Evolutionary conservation across 768 basidiomycete species (phyloP), one percentile per base, ranked within the genome.

Genomic region (Agaricus sinodeliciosus): DNA sequence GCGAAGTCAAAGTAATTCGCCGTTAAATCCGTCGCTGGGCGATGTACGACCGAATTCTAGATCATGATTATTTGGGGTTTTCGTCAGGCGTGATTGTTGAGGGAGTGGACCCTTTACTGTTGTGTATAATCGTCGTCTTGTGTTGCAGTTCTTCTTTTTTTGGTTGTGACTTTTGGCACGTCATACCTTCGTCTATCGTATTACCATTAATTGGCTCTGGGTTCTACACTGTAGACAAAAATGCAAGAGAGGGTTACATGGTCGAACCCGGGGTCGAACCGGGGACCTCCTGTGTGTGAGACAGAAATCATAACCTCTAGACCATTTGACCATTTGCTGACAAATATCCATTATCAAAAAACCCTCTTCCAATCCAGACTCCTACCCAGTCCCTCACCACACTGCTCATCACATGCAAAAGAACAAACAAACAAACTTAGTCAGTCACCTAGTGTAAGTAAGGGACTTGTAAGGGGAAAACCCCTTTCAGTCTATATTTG

Each of bases 1-100:
- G 65, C 70, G 79, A 64, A 81, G 79, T 67, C 72, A 73, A 63
- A 81, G 74, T 60, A 70, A 69, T 64, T 82, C 82, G 18, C 82
- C 81, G 5, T 26, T 36, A 19, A 64, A 63, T 58, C 60, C 65
- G 48, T 70, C 72, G 62, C 65, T 66, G 61, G 68, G 66, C 57
- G 72, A 73, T 55, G 64, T 69, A 46, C 68, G 73, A 66, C 65
- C 68, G 67, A 58, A 65, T 37, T 59, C 60, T 46, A 57, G 65
- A 54, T 48, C 27, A 46, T 44, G 22, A 48, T 42, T 16, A n/a
- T 28, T 48, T 37, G 31, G 46, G 11, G 31, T 2, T 31, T 31
- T 31, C 2, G 11, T 31, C 11, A 11, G 7, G 31, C 31, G 31
- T 31, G 7, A 31, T 31, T 31, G 3, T 8, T 49, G 22, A 47